Conservation (phyloP, 2,329 filamentous ascomycete species). For the Phialocephala sp. region DNA sequence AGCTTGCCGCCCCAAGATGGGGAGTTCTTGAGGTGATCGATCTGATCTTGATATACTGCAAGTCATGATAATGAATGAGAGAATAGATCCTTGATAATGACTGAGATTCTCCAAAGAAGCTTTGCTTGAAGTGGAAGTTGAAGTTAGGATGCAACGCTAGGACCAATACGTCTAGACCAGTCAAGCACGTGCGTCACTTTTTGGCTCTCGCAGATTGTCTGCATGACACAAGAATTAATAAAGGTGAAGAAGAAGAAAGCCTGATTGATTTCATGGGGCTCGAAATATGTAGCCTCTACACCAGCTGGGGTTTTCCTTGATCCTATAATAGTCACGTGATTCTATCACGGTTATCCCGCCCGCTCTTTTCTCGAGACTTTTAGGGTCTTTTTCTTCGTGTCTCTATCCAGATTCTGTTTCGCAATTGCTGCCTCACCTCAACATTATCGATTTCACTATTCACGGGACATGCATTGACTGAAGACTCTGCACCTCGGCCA, state of each 20-base stretch:
- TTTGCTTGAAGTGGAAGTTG: not conserved
- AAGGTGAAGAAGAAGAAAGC: too few relatives aligned
- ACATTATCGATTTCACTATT: not conserved
- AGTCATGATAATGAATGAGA: too few relatives aligned
- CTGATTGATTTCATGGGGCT: too few relatives aligned
- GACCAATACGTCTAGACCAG: not conserved
- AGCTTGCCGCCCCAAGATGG: not conserved
- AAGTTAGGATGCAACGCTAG: not conserved
- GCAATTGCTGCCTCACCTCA: not conserved
- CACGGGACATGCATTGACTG: not conserved
- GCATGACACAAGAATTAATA: too few relatives aligned
- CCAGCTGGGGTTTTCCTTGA: too few relatives aligned
- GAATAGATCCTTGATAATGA: too few relatives aligned
- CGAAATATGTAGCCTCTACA: too few relatives aligned
- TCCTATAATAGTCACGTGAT: not conserved
- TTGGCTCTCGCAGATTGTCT: not conserved
- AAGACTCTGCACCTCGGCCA: too few relatives aligned
- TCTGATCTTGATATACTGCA: conserved; percentile 7
- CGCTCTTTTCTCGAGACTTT: not conserved
- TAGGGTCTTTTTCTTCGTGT: not conserved
- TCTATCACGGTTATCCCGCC: not conserved
- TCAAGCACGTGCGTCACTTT: not conserved
- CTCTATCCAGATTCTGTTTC: not conserved
- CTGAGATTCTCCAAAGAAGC: too few relatives aligned
- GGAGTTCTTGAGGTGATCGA: not conserved